Evolutionary conservation across 192 early-diverging fungal species (phyloP).

Genomic region (Backusella luteola): DNA sequence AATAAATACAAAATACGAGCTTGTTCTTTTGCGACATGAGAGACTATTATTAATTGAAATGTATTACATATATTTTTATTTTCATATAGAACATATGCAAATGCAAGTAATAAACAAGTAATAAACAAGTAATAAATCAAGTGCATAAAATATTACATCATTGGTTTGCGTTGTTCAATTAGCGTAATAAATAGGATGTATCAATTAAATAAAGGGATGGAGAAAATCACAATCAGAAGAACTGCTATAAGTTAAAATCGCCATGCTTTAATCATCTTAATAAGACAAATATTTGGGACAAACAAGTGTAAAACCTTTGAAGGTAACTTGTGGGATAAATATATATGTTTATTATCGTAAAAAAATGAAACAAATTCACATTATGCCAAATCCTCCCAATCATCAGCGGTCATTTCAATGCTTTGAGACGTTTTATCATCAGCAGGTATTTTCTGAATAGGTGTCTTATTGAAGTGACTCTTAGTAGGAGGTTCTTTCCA

Average conservation of each 20-base stretch:
- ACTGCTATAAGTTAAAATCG: too few species aligned
- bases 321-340: too few species aligned
- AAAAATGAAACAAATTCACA: not conserved
- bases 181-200: not conserved
- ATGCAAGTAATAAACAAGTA: not conserved
- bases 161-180: not conserved
- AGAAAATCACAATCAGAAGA: too few species aligned
- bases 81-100: not conserved
- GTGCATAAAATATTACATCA: not conserved
- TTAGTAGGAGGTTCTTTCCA: constrained; percentile 7
- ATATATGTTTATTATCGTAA: not conserved
- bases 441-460: not conserved
- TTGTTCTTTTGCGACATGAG: too few species aligned
- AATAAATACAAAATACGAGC: too few species aligned
- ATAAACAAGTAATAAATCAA: not conserved
- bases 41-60: too few species aligned
- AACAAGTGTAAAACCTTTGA: too few species aligned
- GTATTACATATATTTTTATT: too few species aligned
- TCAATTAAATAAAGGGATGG: too few species aligned
- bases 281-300: too few species aligned
- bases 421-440: not conserved
- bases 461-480: not conserved
- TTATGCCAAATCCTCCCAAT: constrained; percentile 1
- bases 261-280: too few species aligned
- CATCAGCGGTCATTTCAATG: not conserved